These are phyloP conservation scores for Schoenoplectus tabernaemontani DNA, from an alignment of 202 grass and related monocot species.

Conservation along the genomic window DNA sequence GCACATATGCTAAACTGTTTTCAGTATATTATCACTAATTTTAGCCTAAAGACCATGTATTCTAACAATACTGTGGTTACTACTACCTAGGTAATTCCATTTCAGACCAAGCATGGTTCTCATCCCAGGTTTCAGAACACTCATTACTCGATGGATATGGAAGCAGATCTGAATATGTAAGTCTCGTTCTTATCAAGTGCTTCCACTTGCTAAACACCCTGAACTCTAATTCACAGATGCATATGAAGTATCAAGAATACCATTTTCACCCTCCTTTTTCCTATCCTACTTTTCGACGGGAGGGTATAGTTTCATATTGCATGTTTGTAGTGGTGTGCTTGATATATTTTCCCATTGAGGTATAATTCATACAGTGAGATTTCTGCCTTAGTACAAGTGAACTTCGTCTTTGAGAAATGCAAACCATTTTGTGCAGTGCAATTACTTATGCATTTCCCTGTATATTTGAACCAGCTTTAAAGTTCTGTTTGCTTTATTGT, in stretches of 20 bases:
- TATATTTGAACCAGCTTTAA: not conserved
- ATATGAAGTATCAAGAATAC: not conserved
- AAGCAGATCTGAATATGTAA: slow-evolving; percentile 10
- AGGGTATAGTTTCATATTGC: not conserved
- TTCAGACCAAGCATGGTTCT: slow-evolving; percentile 20
- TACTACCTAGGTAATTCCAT: slow-evolving; percentile 21
- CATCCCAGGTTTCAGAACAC: not conserved
- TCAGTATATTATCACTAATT: not conserved
- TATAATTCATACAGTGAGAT: not conserved
- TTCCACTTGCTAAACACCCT: not conserved
- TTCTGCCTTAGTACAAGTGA: not conserved
- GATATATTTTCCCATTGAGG: not conserved
- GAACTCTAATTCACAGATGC: not conserved
- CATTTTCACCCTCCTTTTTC: not conserved
- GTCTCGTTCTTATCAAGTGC: not conserved
- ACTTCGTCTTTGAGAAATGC: not conserved
- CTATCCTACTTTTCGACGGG: not conserved
- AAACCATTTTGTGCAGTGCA: not conserved
- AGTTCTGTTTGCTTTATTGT: not conserved
- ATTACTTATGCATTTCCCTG: not conserved
- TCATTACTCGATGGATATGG: not conserved
- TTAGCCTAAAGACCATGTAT: not conserved
- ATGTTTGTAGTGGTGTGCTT: not conserved
- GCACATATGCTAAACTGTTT: slow-evolving; percentile 32
- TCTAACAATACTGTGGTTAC: not conserved